Evolutionary conservation across 208 protist genomes (phyloP), one percentile per base, ranked within the genome.

Genomic region (Balamuthia mandrillaris): DNA sequence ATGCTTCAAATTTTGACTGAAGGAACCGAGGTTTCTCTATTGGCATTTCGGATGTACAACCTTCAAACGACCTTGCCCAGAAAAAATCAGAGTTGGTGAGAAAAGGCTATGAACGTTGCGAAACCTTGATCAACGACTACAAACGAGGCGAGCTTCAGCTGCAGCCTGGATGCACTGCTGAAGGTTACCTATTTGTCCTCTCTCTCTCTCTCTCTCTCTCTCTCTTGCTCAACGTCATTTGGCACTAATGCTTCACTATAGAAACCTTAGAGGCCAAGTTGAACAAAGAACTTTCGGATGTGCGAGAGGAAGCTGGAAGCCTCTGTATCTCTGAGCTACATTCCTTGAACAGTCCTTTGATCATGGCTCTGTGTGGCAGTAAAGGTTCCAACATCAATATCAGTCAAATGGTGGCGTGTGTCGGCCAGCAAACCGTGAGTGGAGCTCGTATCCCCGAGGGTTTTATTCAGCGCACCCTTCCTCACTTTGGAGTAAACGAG

Each of bases 351-450:
- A 92, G 96, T 0, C 97, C 98, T 7, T 91, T 99, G 6, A 98
- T 99, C 86, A 99, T 99, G 99, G 95, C 99, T 45, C 90, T 99
- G 4, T 99, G 96, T 39, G 96, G 96, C 29, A 96, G 95, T 72
- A 97, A 97, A 79, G 98, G 98, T 72, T 99, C 96, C 47, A 96
- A 94, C n/a, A 96, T 99, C 74, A 99, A 99, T 91, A 99, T 99
- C 86, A 96, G 96, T 31, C 99, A 99, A 94, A 99, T 99, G 98
- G 96, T 99, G 35, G 96, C 96, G 9, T 98, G 96, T 87, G 97
- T 99, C 5, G 98, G 98, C 18, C 98, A 99, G 93, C 98, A 99
- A 91, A 98, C 95, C 41, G 95, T 99, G 31, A 95, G 86, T 87
- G 98, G 98, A 51, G 95, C 93, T 66, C 96, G 98, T 88, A 99